Conservation (phyloP, 257 asterid genomes). For the Penstemon davidsonii region DNA sequence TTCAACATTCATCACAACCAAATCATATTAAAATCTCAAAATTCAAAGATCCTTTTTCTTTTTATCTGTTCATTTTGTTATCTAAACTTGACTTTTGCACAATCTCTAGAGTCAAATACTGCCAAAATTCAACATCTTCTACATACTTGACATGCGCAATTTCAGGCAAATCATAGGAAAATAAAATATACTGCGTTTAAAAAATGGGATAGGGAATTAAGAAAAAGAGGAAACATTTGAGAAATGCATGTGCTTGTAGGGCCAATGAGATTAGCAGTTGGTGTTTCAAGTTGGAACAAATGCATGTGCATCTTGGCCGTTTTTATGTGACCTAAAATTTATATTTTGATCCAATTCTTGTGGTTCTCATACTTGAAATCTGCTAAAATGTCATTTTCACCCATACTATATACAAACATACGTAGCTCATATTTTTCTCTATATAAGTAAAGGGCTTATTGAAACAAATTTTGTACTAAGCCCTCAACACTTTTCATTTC, state of each 20-base stretch:
- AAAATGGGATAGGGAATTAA: background rate
- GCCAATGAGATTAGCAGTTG: conserved; percentile 53
- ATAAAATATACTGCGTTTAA: background rate
- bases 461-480: conserved; percentile 29
- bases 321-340: conserved; percentile 32
- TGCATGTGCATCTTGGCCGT: conserved; percentile 66
- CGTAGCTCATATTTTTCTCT: conserved; percentile 20
- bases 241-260: conserved; percentile 74
- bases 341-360: conserved; percentile 35
- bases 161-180: conserved; percentile 17
- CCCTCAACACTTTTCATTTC: conserved; percentile 14
- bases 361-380: conserved; percentile 37
- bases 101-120: conserved; percentile 1
- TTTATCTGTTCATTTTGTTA: no score
- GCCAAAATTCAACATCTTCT: conserved; percentile 3
- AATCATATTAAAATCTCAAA: no score
- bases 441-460: conserved; percentile 43
- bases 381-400: conserved; percentile 51
- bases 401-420: conserved; percentile 15
- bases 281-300: conserved; percentile 66
- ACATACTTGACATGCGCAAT: conserved; percentile 3
- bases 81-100: no score
- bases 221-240: conserved; percentile 27
- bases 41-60: no score
- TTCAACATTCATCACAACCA: no score